Evolutionary conservation across 805 yeast species (phyloP), one percentile per base, ranked within the genome.

Genomic region (Spathaspora girioi): DNA sequence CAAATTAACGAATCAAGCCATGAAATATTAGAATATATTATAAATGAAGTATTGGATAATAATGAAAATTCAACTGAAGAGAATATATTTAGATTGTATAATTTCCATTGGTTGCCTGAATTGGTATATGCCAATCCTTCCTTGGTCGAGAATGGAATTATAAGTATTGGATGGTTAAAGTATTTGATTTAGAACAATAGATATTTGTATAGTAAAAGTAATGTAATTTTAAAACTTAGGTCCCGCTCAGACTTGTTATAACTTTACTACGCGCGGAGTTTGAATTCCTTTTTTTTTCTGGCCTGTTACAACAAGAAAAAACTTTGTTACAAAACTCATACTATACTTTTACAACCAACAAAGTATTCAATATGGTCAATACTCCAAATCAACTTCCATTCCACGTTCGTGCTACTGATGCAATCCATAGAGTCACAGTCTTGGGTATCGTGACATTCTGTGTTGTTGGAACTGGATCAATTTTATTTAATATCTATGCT

Each of bases 381-480:
- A 42, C 27, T 20, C 45, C 47, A 35, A 26, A 40, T 20, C 54
- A 61, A 59, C 71, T 71, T 55, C 78, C 79, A 47, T 64, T 70
- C 46, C 62, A 68, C 50, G 79, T 73, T 23, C 74, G 78, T 61
- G 66, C 70, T 38, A 73, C 79, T 47, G 79, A 74, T 56, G 67
- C 67, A 41, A 62, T 73, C 31, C 79, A 74, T 60, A 69, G 79
- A 63, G 56, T 70, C 38, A 62, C 77, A 5, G 77, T 74, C 9
- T 68, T 72, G 38, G 76, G 74, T 8, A 58, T 70, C 45, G 69
- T 70, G 31, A 78, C 78, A 2, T 65, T 73, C 57, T 69, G 74
- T 56, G 68, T 69, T 48, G 68, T 69, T 49, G 78, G 77, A 12
- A 44, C 68, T 20, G 77, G 77, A 29, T 60, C 73, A 50, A 67